Conservation (phyloP, 129 eudicot species). For the Pittosporum tobira region DNA sequence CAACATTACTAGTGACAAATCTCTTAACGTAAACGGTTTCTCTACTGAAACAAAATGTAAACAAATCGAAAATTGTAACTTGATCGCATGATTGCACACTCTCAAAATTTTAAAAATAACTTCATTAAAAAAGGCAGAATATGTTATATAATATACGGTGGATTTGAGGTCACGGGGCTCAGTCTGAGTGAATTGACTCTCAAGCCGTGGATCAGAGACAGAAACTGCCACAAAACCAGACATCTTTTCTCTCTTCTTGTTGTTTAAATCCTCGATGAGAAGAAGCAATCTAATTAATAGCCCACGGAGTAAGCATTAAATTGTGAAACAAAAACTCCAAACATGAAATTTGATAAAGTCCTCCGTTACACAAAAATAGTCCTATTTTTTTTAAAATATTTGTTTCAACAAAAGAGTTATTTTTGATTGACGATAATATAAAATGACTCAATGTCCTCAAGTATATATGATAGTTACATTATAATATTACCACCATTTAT, state of each 20-base stretch:
- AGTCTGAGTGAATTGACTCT: constrained; percentile 62
- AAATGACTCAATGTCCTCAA: no score
- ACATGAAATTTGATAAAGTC: neutral
- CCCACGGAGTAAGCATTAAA: neutral
- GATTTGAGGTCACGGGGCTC: constrained; percentile 56
- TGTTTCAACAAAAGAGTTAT: no score
- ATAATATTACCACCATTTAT: no score
- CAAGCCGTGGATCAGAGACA: constrained; percentile 64
- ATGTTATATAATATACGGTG: constrained; percentile 16
- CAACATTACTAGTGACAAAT: constrained; percentile 48
- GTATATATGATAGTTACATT: no score
- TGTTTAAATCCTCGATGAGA: constrained; percentile 10
- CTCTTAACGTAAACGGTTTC: constrained; percentile 31
- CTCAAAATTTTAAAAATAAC: neutral
- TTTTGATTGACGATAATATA: no score
- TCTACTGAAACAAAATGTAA: constrained; percentile 46
- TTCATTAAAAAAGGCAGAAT: neutral
- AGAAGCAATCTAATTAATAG: neutral
- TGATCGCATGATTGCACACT: no score
- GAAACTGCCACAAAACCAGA: constrained; percentile 52
- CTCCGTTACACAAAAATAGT: no score
- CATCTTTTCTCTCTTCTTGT: constrained; percentile 24
- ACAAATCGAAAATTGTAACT: constrained; percentile 3
- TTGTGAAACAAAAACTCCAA: neutral
- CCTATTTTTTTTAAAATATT: no score